Evolutionary conservation across 768 basidiomycete genomes (phyloP), one percentile per base, ranked within the genome.

Genomic region (Pholiota conissans): DNA sequence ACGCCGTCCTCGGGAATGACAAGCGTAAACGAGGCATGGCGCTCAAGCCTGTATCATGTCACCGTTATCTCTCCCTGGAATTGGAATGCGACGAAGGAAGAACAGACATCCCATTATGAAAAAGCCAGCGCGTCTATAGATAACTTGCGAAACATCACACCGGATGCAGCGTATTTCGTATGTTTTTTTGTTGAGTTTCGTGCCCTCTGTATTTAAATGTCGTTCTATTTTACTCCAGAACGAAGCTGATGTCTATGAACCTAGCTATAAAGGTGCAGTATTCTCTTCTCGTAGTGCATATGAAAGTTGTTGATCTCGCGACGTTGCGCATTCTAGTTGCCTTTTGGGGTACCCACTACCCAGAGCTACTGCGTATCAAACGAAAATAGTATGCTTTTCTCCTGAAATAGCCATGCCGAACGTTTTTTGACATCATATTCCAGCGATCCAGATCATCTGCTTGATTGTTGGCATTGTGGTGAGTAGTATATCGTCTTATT

Each of bases 381-480:
- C 55, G 71, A 61, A 79, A 79, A 68, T 82, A 80, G 80, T 82
- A 61, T 16, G 76, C 72, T 1, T 3, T 30, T 47, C 49, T 26
- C 10, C 28, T 51, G 8, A n/a, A 24, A 34, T 45, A 45, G 42
- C 13, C 42, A 10, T 45, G 42, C 42, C 42, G 40, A 20, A 42
- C 22, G 10, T 24, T 3, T 59, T 46, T 1, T 47, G 11, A 28
- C 11, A 29, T 48, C 22, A n/a, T 39, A 2, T 49, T 8, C 26
- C 59, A 82, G 80, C 63, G 80, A 80, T 67, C 79, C 80, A 26
- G 65, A 80, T 13, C 67, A 80, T 14, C 67, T 79, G 29, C 64
- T 82, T 4, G 79, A 81, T 57, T 81, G 80, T 59, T 82, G 79
- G 79, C 79, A 79, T 29, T 80, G 79, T 60, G 77, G 78, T 76